Conservation (phyloP, 495 filamentous ascomycete genomes). For the Immersiella caudata region DNA sequence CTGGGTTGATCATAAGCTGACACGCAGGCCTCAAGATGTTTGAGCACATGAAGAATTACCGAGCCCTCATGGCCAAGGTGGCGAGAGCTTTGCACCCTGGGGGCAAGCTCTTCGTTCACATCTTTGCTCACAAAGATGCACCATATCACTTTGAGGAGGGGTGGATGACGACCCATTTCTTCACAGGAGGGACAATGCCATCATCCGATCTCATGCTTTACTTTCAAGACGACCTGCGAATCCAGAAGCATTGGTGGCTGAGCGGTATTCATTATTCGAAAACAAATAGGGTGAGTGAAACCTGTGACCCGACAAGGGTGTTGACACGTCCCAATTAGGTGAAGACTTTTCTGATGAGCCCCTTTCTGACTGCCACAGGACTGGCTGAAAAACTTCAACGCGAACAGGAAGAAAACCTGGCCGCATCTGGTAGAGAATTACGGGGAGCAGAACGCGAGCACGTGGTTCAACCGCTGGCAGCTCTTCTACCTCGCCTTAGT, state of each 20-base stretch:
- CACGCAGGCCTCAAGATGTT: constrained; percentile 49
- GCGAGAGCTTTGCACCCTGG: constrained; percentile 55
- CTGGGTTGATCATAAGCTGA: neutral
- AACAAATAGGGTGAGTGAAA: constrained; percentile 60
- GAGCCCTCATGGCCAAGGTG: constrained; percentile 63
- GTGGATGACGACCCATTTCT: constrained; percentile 74
- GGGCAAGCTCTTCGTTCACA: constrained; percentile 67
- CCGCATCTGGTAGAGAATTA: constrained; percentile 63
- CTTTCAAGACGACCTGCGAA: constrained; percentile 62
- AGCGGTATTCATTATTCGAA: constrained; percentile 65
- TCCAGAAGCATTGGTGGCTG: constrained; percentile 67
- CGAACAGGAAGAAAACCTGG: constrained; percentile 59
- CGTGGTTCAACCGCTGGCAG: constrained; percentile 69
- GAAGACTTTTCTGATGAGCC: neutral
- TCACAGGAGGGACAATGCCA: constrained; percentile 70
- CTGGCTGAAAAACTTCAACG: constrained; percentile 58
- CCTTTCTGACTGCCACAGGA: constrained; percentile 45
- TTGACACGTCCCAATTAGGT: no score
- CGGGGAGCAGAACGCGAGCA: constrained; percentile 54
- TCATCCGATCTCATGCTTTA: constrained; percentile 65
- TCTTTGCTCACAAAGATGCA: constrained; percentile 61
- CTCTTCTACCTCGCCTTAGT: constrained; percentile 70
- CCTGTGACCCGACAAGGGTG: neutral
- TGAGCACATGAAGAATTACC: constrained; percentile 77
- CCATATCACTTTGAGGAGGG: constrained; percentile 69